Percentiles rank a stretch among this genome's conserved stretches.
Conservation (phyloP, 2,329 filamentous ascomycete species). For the Fusarium solani-melongenae region DNA sequence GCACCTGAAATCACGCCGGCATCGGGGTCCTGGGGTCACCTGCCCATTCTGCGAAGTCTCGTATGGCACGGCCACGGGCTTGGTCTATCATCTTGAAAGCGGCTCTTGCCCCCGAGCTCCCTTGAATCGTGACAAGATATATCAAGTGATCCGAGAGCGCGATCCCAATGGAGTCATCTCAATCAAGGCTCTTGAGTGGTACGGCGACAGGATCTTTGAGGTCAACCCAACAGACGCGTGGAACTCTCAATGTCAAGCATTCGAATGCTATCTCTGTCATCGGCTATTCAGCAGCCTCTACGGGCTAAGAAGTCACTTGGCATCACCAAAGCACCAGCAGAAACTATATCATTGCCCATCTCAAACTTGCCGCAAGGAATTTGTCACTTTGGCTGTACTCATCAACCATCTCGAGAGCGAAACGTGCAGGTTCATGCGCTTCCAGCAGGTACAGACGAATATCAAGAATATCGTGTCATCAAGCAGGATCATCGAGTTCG, state of each 20-base stretch:
- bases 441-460: conserved; percentile 51
- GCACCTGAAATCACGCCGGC: conserved; percentile 66
- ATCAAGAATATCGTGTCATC: conserved; percentile 29
- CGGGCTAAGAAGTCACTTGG: conserved; percentile 63
- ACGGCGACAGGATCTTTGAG: conserved; percentile 47
- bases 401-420: conserved; percentile 60
- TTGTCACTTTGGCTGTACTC: conserved; percentile 52
- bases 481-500: conserved; percentile 8
- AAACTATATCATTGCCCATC: conserved; percentile 55
- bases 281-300: conserved; percentile 49
- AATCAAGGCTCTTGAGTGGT: conserved; percentile 61
- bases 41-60: conserved; percentile 66
- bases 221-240: conserved; percentile 54
- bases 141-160: conserved; percentile 54
- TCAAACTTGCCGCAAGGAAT: conserved; percentile 48
- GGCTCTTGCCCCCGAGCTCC: conserved; percentile 61
- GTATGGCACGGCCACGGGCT: conserved; percentile 63
- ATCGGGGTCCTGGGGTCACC: conserved; percentile 42
- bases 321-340: conserved; percentile 57
- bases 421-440: conserved; percentile 52
- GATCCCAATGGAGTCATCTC: conserved; percentile 63
- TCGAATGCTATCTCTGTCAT: conserved; percentile 57
- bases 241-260: conserved; percentile 50
- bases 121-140: conserved; percentile 62
- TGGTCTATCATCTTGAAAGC: conserved; percentile 66